A percentile compares a stretch with the other conserved stretches of the same genome.
Conservation (phyloP, 345 rosid genomes). For the Camelina laxa region DNA sequence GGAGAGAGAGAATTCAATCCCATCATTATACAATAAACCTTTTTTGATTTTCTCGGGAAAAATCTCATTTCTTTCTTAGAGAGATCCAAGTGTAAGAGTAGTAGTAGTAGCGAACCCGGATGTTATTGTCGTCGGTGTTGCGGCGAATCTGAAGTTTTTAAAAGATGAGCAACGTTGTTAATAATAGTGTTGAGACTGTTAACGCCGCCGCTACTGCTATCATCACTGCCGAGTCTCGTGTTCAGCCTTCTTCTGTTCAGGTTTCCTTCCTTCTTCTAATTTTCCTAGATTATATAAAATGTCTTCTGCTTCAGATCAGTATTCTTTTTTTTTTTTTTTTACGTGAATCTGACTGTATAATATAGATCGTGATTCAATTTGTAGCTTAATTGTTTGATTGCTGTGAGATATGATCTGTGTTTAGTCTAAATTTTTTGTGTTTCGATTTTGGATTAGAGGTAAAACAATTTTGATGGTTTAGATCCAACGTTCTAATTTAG, state of each 20-base stretch:
- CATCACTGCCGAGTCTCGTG: constrained; percentile 84
- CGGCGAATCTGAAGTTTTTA: constrained; percentile 22
- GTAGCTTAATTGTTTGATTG: constrained; percentile 17
- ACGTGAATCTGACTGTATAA: neutral
- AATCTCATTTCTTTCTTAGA: too few relatives aligned
- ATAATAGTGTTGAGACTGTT: constrained; percentile 71
- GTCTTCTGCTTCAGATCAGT: constrained; percentile 17
- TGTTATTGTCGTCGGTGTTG: constrained; percentile 33
- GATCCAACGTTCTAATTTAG: constrained; percentile 28
- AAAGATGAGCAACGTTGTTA: constrained; percentile 57
- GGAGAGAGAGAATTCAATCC: constrained; percentile 25
- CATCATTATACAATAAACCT: neutral
- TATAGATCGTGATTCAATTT: constrained; percentile 22
- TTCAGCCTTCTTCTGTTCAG: constrained; percentile 70
- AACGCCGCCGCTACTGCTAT: constrained; percentile 97
- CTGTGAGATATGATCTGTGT: constrained; percentile 7
- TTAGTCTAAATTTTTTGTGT: neutral
- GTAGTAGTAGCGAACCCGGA: constrained; percentile 29
- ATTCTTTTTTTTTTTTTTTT: neutral
- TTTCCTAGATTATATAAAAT: neutral
- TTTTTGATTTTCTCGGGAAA: neutral
- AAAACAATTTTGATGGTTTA: neutral
- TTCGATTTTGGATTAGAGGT: neutral
- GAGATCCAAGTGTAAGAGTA: constrained; percentile 41
- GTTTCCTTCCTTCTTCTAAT: constrained; percentile 29